Evolutionary conservation across 371 early-diverging fungal genomes (phyloP).

Genomic region (Mucor saturninus): DNA sequence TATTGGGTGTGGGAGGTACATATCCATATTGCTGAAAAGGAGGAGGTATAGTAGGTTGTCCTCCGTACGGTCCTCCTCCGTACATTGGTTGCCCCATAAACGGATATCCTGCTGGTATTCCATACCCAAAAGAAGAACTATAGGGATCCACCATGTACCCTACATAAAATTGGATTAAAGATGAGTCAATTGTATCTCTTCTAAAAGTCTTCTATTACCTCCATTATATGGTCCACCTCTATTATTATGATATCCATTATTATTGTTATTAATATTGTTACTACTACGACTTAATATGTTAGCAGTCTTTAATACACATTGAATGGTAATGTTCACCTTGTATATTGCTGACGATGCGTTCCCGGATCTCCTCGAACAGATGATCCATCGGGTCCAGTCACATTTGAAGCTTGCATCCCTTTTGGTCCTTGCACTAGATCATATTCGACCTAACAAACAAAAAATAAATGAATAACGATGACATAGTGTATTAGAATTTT

Average conservation of each 20-base stretch:
- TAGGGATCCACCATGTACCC: conserved; percentile 21
- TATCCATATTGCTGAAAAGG: background rate
- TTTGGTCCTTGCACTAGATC: conserved; percentile 82
- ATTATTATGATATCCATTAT: conserved; percentile 1
- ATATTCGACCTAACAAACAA: conserved; percentile 71
- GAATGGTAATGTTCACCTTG: background rate
- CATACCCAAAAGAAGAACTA: conserved; percentile 9
- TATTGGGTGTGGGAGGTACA: too few species aligned
- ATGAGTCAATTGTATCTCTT: background rate
- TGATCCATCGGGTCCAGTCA: conserved; percentile 77
- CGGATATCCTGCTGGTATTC: conserved; percentile 1
- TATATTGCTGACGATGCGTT: conserved; percentile 24
- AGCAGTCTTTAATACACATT: too few species aligned
- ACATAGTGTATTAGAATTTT: conserved; percentile 1
- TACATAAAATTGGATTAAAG: background rate
- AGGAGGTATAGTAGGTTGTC: background rate
- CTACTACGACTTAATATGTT: too few species aligned
- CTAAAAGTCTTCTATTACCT: background rate
- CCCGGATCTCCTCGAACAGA: conserved; percentile 78
- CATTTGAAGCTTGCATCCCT: conserved; percentile 84
- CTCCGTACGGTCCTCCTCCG: conserved; percentile 1
- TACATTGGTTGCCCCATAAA: conserved; percentile 8
- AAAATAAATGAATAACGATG: background rate
- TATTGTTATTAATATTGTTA: background rate
- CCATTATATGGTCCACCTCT: conserved; percentile 8